Evolutionary conservation across 306 rosid genomes (phyloP).

Genomic region (Luffa aegyptiaca): DNA sequence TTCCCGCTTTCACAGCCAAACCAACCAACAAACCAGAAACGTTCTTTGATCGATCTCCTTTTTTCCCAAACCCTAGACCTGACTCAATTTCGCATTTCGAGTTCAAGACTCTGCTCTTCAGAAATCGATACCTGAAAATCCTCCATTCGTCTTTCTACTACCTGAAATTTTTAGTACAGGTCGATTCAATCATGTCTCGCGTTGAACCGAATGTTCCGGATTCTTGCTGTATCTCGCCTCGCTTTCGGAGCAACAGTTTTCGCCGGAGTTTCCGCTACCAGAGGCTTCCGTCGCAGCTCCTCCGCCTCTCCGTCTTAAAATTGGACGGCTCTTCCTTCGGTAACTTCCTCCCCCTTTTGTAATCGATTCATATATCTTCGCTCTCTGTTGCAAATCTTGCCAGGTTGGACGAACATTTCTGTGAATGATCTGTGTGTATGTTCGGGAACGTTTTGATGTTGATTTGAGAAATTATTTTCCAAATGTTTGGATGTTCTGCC

Average conservation of each 20-base stretch:
- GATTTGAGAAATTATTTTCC: not conserved
- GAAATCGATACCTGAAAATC: not conserved
- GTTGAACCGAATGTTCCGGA: not conserved
- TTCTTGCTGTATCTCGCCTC: constrained; percentile 5
- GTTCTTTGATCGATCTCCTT: not conserved
- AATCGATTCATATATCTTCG: not conserved
- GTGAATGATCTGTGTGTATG: not conserved
- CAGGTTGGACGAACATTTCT: not conserved
- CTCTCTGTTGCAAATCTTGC: not conserved
- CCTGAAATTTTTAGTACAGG: not conserved
- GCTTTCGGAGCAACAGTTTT: constrained; percentile 2
- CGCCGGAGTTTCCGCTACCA: constrained; percentile 17
- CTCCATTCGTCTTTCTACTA: not conserved
- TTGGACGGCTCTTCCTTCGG: constrained; percentile 47
- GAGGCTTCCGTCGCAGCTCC: constrained; percentile 28
- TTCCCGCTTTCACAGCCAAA: constrained; percentile 14
- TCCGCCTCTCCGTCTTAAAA: constrained; percentile 31
- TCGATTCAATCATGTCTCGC: not conserved
- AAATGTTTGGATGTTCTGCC: not conserved
- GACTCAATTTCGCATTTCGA: not conserved
- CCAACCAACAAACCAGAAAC: constrained; percentile 6
- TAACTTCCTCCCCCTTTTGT: not conserved
- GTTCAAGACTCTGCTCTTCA: not conserved
- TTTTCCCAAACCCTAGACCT: constrained; percentile 2
- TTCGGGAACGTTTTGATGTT: not conserved